These are phyloP conservation scores for Isoetes taiwanensis DNA, from an alignment of 75 land plant genomes.

Conservation along the genomic window DNA sequence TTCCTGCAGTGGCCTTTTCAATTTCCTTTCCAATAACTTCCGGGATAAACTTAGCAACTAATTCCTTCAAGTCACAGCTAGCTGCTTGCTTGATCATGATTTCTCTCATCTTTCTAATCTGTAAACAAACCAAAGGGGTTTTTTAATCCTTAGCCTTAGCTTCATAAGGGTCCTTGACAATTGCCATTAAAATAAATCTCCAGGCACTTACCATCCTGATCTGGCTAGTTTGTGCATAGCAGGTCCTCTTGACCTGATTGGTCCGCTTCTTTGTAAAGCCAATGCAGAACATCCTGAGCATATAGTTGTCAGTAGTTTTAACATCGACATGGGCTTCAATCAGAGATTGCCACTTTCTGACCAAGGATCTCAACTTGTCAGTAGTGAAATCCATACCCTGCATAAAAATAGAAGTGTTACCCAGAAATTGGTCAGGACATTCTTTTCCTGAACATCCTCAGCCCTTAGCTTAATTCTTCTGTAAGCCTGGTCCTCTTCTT, in stretches of 20 bases:
- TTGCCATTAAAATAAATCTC: neutral
- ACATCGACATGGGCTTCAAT: slow-evolving; percentile 45
- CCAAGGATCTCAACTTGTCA: slow-evolving; percentile 45
- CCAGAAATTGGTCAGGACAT: slow-evolving; percentile 51
- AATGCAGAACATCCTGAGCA: slow-evolving; percentile 46
- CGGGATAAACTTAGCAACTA: slow-evolving; percentile 43
- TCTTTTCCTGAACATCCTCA: slow-evolving; percentile 43
- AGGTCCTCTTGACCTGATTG: slow-evolving; percentile 43
- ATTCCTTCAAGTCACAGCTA: slow-evolving; percentile 42
- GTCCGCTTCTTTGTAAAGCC: slow-evolving; percentile 48
- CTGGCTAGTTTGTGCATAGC: slow-evolving; percentile 62
- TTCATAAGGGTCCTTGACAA: no score
- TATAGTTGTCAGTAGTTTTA: slow-evolving; percentile 47
- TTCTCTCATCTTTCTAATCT: slow-evolving; percentile 63
- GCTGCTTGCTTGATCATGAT: slow-evolving; percentile 63
- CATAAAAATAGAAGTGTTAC: slow-evolving; percentile 10
- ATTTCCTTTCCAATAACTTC: slow-evolving; percentile 41
- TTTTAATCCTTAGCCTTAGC: no score
- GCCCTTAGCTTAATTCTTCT: slow-evolving; percentile 42
- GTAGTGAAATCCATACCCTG: slow-evolving; percentile 58
- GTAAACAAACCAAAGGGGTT: no score
- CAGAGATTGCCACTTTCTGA: slow-evolving; percentile 38
- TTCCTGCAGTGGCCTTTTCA: slow-evolving; percentile 33
- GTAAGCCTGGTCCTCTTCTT: slow-evolving; percentile 44
- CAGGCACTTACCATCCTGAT: slow-evolving; percentile 31